Conservation (phyloP, 352 stramenopile species). For the Pythium myriotylum region DNA sequence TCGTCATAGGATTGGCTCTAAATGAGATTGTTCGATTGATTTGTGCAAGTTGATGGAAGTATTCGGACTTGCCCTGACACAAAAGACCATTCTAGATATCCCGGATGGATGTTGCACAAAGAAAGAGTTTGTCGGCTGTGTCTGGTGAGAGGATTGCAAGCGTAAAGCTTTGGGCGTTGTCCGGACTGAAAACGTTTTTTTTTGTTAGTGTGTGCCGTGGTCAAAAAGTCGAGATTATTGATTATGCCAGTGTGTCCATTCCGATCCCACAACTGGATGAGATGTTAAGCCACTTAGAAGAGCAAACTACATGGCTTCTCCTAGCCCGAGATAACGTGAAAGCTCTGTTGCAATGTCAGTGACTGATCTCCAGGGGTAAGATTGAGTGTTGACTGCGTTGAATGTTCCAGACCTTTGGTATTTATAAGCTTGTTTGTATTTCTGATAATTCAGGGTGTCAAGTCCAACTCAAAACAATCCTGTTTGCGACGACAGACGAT, state of each 20-base stretch:
- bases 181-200: neutral
- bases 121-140: conserved; percentile 79
- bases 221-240: conserved; percentile 79
- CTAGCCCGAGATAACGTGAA: conserved; percentile 76
- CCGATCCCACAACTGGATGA: conserved; percentile 81
- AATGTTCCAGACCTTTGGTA: no score
- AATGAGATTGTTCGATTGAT: neutral
- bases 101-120: conserved; percentile 67
- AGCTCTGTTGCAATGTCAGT: conserved; percentile 67
- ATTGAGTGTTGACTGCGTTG: neutral
- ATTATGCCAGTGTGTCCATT: conserved; percentile 67
- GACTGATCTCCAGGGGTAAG: neutral
- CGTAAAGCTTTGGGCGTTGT: neutral
- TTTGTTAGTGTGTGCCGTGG: conserved; percentile 59
- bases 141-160: conserved; percentile 55
- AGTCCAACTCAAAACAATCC: no score
- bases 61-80: conserved; percentile 58
- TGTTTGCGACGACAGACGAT: no score
- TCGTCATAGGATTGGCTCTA: no score
- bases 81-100: conserved; percentile 57
- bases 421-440: no score
- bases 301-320: conserved; percentile 65
- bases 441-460: no score
- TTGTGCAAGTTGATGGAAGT: conserved; percentile 67
- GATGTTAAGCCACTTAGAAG: conserved; percentile 69